Evolutionary conservation across 768 basidiomycete species (phyloP).

Genomic region (Chiua virens): DNA sequence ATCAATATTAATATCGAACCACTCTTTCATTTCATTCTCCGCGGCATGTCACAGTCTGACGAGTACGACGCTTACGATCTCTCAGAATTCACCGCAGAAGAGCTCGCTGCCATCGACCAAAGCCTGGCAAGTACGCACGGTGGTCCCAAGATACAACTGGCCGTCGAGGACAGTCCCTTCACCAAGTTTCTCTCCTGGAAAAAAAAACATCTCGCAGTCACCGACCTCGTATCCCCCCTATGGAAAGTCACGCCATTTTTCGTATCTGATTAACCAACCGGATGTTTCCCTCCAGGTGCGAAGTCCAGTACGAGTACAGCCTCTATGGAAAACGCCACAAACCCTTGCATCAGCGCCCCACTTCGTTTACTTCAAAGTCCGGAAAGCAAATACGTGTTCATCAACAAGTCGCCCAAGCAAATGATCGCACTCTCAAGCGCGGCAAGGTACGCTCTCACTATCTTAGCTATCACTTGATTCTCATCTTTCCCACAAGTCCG

Average conservation of each 20-base stretch:
- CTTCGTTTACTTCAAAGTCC: constrained; percentile 50
- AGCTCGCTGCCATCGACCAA: constrained; percentile 44
- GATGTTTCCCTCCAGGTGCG: constrained; percentile 56
- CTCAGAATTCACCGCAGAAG: constrained; percentile 57
- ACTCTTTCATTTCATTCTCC: constrained; percentile 20
- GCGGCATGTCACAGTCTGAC: constrained; percentile 29
- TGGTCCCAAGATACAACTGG: constrained; percentile 34
- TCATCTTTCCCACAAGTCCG: constrained; percentile 41
- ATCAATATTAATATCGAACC: too few relatives aligned
- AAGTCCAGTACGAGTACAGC: constrained; percentile 77
- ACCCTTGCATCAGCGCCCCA: constrained; percentile 51
- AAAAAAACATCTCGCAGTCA: constrained; percentile 51
- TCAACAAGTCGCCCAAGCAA: constrained; percentile 48
- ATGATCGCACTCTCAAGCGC: constrained; percentile 52
- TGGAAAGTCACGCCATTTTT: constrained; percentile 45
- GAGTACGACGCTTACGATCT: constrained; percentile 53
- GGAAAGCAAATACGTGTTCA: constrained; percentile 64
- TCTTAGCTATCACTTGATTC: neutral
- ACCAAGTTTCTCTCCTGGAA: constrained; percentile 44
- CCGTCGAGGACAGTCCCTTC: constrained; percentile 40
- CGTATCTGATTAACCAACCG: neutral
- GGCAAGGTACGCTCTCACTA: constrained; percentile 48
- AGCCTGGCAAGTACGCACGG: constrained; percentile 5
- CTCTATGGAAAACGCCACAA: constrained; percentile 56
- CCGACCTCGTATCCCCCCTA: constrained; percentile 58